Evolutionary conservation across 352 stramenopile species (phyloP), one percentile per base, ranked within the genome.

Genomic region (Phytophthora europaea): DNA sequence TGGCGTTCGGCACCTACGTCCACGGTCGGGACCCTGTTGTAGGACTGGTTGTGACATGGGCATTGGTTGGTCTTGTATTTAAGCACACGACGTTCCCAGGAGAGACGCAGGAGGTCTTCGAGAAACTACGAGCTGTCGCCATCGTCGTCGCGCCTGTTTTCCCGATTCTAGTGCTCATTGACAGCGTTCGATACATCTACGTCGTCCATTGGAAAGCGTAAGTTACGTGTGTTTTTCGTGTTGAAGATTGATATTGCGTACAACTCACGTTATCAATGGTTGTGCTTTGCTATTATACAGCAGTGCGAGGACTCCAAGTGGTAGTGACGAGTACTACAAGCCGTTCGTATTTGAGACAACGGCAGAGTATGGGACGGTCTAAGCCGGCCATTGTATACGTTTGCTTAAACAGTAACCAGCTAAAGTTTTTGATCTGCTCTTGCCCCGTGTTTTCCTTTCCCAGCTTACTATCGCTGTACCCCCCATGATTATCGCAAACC

Each of bases 281-380:
- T 52, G 45, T 55, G 16, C 36, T 15, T 64, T 31, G 22, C 54
- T 56, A 4, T n/a, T n/a, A n/a, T n/a, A n/a, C 16, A 52, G 31
- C 52, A 70, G 51, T 43, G 15, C 57, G 38, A 76, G 71, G 55
- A 34, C 66, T 53, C 53, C 65, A 48, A 62, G 62, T 51, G 51
- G 57, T 43, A 84, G 75, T 56, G 74, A 84, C 50, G 79, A 81
- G 26, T 85, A 77, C 74, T 84, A 75, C 70, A 89, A 89, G 62
- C 48, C 75, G 23, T 79, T 84, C 61, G 73, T 73, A 33, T 89
- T 85, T 51, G 76, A 89, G 69, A 89, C 79, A 0, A 77, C 72
- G 9, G 69, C 81, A 1, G 81, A 89, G 61, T 89, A 89, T 63
- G 81, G 81, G 31, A 89, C 81, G 6, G 81, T 89, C 23, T 89